Base-by-base conservation (phyloP, 2,329 filamentous ascomycete genomes). In the Talaromyces amestolkiae region DNA sequence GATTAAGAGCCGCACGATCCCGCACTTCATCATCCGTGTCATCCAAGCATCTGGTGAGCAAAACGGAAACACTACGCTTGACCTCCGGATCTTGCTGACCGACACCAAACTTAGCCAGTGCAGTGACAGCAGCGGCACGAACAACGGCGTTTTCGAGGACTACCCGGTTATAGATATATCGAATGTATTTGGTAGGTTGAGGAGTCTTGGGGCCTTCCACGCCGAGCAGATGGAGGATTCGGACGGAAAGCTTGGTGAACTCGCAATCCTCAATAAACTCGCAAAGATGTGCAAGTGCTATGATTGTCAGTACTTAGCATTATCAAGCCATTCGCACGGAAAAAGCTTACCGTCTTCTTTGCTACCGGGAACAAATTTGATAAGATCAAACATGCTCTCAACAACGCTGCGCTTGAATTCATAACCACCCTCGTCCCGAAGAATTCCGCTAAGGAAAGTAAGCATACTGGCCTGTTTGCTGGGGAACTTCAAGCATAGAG, bases 251-350 rank as follows among this genome's bases (percentile, higher is more conserved):
- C 82, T 99, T 99, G 33, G 95, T 97, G 79, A 98, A 99, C 77
- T 99, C 95, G 82, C 95, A 99, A 77, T 99, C 95, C 80, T 99
- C 95, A 70, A 99, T 99, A 76, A 99, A 99, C 77, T 99, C 95
- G 82, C 95, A 98, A 24, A 99, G 87, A 75, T 98, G 95, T 15
- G 94, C 92, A 58, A 99, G 87, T 19, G 95, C 94, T 83, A n/a
- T 37, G 65, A 58, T 49, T 56, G 33, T 56, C 33, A 56, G 53
- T 15, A 71, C 39, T 58, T 15, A 11, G 45, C n/a, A 22, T 19
- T 65, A 37, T 37, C 35, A 13, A 13, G 8, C 5, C 1, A 31
- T 31, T 8, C 7, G 27, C 7, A 31, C 27, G 27, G 35, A 3
- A 35, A 37, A 3, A 37, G 13, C 78, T 68, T 73, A 83, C 81